Percentiles rank a stretch among this genome's conserved stretches.
Evolutionary conservation across 2,329 filamentous ascomycete genomes (phyloP).

Genomic region (Aspergillaceae sp.): DNA sequence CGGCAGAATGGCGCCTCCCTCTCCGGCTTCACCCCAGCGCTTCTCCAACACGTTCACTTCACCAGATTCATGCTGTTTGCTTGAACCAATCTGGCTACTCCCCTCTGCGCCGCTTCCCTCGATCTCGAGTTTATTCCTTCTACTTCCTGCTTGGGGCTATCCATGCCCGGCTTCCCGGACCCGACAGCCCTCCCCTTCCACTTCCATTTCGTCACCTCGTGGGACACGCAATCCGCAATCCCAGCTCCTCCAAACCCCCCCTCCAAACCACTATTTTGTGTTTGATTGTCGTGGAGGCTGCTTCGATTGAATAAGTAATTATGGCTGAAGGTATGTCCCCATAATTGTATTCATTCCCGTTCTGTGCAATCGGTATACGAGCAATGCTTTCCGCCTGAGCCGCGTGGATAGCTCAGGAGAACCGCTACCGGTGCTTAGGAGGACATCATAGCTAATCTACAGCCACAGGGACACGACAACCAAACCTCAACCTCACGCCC

Average conservation of each 20-base stretch:
- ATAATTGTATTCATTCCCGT: too few relatives aligned
- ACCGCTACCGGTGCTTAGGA: not conserved
- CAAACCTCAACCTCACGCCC: slow-evolving; percentile 73
- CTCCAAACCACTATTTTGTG: too few relatives aligned
- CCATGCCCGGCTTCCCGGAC: not conserved
- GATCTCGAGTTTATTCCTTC: not conserved
- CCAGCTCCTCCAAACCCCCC: not conserved
- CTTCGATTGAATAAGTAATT: slow-evolving; percentile 8
- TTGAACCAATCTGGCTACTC: not conserved
- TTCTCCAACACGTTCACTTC: too few relatives aligned
- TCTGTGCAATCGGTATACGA: too few relatives aligned
- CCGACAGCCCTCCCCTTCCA: not conserved
- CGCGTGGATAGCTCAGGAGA: not conserved
- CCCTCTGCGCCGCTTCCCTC: not conserved
- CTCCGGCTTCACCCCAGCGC: not conserved
- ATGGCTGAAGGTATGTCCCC: slow-evolving; percentile 21
- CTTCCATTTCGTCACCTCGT: not conserved
- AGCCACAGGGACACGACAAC: slow-evolving; percentile 32
- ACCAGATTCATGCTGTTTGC: too few relatives aligned
- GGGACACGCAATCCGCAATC: not conserved
- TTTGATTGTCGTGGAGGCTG: too few relatives aligned
- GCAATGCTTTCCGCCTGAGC: too few relatives aligned
- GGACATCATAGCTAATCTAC: too few relatives aligned
- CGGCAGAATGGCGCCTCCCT: slow-evolving; percentile 4
- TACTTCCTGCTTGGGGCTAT: not conserved